A percentile compares a stretch with the other conserved stretches of the same genome.
These are phyloP conservation scores for Durusdinium trenchii DNA, from an alignment of 73 alveolate species.

Conservation along the genomic window DNA sequence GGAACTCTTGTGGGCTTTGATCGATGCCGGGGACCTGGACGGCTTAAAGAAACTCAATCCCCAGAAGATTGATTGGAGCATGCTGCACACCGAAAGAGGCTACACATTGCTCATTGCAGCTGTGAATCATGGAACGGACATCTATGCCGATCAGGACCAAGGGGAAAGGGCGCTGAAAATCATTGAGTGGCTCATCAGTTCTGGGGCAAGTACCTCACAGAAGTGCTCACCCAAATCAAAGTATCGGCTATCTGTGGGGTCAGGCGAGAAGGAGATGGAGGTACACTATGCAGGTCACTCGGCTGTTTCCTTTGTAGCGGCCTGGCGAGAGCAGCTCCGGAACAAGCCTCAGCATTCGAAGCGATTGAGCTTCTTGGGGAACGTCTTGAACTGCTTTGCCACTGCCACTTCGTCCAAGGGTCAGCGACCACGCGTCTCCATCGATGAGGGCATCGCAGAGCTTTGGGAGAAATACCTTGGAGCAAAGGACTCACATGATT, in stretches of 20 bases:
- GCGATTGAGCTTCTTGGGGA: not conserved
- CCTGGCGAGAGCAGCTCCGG: not conserved
- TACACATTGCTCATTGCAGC: conserved; percentile 4
- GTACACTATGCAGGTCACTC: not conserved
- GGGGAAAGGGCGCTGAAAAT: not conserved
- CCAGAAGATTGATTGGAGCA: not conserved
- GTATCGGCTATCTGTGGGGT: not conserved
- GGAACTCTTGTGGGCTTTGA: conserved; percentile 9
- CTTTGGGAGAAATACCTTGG: conserved; percentile 12
- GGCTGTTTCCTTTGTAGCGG: not conserved
- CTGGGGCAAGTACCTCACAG: conserved; percentile 13
- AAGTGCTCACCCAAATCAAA: not conserved
- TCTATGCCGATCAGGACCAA: too few species aligned
- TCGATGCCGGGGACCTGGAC: not conserved
- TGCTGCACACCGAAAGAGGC: not conserved
- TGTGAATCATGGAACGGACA: not conserved
- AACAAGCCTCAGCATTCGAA: not conserved
- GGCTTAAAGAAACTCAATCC: not conserved
- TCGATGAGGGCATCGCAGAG: conserved; percentile 31
- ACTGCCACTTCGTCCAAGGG: not conserved
- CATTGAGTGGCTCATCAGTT: conserved; percentile 18
- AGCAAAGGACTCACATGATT: conserved; percentile 13
- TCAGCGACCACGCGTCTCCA: not conserved
- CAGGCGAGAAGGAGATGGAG: not conserved
- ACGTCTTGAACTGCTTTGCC: not conserved